Conservation (phyloP, 2,329 filamentous ascomycete species). For the Clarireedia homoeocarpa region DNA sequence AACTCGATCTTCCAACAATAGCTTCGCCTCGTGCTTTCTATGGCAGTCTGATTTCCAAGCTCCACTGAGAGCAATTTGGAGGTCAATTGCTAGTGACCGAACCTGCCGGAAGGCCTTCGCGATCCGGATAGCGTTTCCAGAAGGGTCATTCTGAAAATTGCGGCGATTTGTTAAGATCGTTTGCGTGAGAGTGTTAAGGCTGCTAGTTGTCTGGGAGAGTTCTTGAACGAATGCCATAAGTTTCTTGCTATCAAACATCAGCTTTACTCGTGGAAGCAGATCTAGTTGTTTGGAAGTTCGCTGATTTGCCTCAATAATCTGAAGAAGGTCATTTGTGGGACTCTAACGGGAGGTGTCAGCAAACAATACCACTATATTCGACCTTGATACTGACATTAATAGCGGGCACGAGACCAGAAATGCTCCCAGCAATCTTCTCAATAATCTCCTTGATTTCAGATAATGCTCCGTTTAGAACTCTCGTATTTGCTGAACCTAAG, state of each 20-base stretch:
- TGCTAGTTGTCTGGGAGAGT: background rate
- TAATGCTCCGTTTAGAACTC: no score
- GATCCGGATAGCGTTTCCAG: background rate
- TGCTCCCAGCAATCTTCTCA: no score
- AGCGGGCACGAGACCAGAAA: no score
- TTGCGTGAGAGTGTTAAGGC: background rate
- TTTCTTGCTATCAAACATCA: background rate
- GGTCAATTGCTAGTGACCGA: background rate
- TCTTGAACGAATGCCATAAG: background rate
- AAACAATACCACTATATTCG: background rate
- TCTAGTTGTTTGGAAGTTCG: background rate
- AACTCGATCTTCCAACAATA: background rate
- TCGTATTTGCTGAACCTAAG: no score
- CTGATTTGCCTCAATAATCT: background rate
- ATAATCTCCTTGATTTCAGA: no score
- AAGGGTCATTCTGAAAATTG: background rate
- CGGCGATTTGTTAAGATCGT: background rate
- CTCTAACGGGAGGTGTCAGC: background rate
- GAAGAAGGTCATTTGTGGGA: background rate
- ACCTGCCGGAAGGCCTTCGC: background rate
- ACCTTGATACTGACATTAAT: no score
- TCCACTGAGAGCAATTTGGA: background rate
- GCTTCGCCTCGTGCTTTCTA: background rate
- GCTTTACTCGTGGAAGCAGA: background rate
- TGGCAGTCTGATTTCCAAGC: background rate